phyloP scores from a whole-genome alignment of 2,329 filamentous ascomycete species.

The Xylariaceae sp. region DNA sequence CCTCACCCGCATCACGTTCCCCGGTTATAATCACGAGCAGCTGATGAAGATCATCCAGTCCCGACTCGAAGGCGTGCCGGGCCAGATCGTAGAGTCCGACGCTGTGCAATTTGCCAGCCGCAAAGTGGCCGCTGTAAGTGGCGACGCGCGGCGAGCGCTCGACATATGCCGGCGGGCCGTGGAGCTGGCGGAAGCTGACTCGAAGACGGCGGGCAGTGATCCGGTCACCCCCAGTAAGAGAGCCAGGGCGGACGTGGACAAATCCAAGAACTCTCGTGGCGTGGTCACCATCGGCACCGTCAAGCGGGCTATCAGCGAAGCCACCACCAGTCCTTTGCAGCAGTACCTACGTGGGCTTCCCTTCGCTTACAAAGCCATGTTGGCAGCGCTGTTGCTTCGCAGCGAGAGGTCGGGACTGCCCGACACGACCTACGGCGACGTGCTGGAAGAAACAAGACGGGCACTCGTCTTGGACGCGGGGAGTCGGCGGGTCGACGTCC shows the following conservation, averaged over 20 bases:
- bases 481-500: conserved; percentile 58
- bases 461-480: conserved; percentile 61
- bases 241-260: conserved; percentile 28
- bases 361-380: conserved; percentile 77
- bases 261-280: conserved; percentile 37
- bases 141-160: conserved; percentile 85
- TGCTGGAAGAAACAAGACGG: conserved; percentile 79
- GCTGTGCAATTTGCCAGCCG: conserved; percentile 94
- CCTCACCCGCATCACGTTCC: conserved; percentile 91
- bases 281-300: conserved; percentile 90
- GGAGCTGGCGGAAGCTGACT: conserved; percentile 83
- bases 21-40: conserved; percentile 95
- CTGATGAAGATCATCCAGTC: conserved; percentile 96
- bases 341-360: conserved; percentile 83
- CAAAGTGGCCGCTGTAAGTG: conserved; percentile 94
- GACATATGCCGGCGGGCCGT: conserved; percentile 96
- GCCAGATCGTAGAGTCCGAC: conserved; percentile 86
- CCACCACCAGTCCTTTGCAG: conserved; percentile 87
- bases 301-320: conserved; percentile 91
- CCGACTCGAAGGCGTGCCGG: conserved; percentile 83
- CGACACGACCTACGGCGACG: conserved; percentile 85
- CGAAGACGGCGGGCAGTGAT: conserved; percentile 39
- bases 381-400: conserved; percentile 76
- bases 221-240: conserved; percentile 62
- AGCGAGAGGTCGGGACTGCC: conserved; percentile 79